Evolutionary conservation across 768 basidiomycete genomes (phyloP), one percentile per base, ranked within the genome.

Genomic region (Kondoa malvinella): DNA sequence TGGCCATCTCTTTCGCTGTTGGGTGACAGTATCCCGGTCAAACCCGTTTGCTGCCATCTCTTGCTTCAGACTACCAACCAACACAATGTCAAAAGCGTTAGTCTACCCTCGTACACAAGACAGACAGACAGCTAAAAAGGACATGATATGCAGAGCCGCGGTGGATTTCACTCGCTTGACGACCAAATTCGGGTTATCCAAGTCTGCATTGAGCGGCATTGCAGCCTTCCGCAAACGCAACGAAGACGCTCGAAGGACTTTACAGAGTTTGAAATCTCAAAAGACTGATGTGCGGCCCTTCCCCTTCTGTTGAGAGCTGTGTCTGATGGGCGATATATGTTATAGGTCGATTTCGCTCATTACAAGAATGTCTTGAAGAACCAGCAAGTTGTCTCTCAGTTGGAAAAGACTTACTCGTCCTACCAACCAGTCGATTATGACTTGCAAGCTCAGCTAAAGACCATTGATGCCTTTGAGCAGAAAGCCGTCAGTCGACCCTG

Each of bases 341-440:
- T 87, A 32, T 86, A 88, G 64, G 82, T 99, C 75, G 91, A 97
- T 81, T 81, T 97, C 75, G 82, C 85, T 27, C 85, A 92, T 80
- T 99, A 97, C 82, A 89, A 91, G 75, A 83, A 86, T 31, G 78
- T 90, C 34, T 80, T 99, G 71, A 94, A 91, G 83, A 96, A 97
- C 81, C 85, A 88, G 78, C 85, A 85, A 64, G 82, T 97, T 71
- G 85, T 96, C 65, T 87, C 89, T 74, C 88, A 95, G 77, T 88
- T 87, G 14, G 92, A 97, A 82, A 92, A 90, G 80, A 77, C 87
- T 65, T 77, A 95, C 74, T 85, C 81, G 69, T 84, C 84, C 34
- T 97, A 95, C 82, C 95, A 94, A 80, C 89, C 95, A 34, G 86
- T 90, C 65, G 87, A 89, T 1, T 96, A 96, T 79, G 94, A 99